These are phyloP conservation scores for Colletotrichum sp. DNA, from an alignment of 2,329 filamentous ascomycete species.

Conservation along the genomic window DNA sequence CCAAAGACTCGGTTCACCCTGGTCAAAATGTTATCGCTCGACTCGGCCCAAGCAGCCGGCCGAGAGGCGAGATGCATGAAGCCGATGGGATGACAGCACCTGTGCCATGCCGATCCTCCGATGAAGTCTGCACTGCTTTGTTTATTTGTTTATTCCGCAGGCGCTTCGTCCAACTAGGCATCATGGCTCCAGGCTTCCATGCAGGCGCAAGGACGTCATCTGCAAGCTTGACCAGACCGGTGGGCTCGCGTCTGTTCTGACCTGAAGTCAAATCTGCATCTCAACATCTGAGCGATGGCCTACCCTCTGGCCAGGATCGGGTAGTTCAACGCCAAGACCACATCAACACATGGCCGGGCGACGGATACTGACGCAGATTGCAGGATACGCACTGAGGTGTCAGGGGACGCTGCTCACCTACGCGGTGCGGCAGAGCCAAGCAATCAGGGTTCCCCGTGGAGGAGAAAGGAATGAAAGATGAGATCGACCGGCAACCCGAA, in stretches of 20 bases:
- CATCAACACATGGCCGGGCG: neutral
- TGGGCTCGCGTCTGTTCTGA: slow-evolving; percentile 1
- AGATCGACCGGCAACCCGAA: neutral
- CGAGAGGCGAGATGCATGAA: neutral
- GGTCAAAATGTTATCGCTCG: neutral
- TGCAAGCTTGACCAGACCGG: neutral
- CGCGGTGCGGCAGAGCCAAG: slow-evolving; percentile 12
- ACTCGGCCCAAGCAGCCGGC: neutral
- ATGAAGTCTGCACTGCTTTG: neutral
- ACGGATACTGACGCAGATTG: neutral
- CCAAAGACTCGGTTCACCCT: neutral
- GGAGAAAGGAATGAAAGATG: neutral
- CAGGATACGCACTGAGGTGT: slow-evolving; percentile 1
- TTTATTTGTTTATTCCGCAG: neutral
- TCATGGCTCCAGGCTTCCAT: neutral
- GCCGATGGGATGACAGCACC: neutral
- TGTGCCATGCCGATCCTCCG: neutral
- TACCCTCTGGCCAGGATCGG: neutral
- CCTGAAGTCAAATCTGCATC: neutral
- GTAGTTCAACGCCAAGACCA: neutral
- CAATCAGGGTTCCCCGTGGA: neutral
- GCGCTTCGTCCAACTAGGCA: neutral
- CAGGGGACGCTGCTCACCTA: slow-evolving; percentile 10
- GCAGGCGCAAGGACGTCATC: neutral
- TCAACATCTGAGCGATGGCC: neutral